These are phyloP conservation scores for Candida ulmi DNA, from an alignment of 805 yeast genomes.

Conservation along the genomic window DNA sequence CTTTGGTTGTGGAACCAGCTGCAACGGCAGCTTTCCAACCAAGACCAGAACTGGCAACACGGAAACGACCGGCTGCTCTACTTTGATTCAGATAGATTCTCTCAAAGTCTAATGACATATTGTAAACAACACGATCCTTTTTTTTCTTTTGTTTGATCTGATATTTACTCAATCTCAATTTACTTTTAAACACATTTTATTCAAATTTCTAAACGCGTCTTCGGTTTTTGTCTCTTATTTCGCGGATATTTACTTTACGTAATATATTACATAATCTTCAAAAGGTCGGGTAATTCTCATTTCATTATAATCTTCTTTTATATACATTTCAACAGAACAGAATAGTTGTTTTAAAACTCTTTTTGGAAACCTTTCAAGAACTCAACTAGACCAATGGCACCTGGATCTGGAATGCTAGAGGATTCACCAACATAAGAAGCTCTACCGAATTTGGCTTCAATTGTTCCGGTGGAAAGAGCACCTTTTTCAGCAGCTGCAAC, in stretches of 20 bases:
- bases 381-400: constrained; percentile 81
- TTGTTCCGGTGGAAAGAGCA: constrained; percentile 65
- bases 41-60: constrained; percentile 93
- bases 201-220: background rate
- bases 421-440: constrained; percentile 88
- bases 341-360: no score
- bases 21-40: constrained; percentile 85
- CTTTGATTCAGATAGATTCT: constrained; percentile 87
- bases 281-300: background rate
- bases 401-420: constrained; percentile 78
- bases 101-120: constrained; percentile 82
- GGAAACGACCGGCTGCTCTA: constrained; percentile 76
- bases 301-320: background rate
- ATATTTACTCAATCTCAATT: no score
- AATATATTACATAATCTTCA: background rate
- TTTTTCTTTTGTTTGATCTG: no score
- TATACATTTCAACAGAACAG: no score
- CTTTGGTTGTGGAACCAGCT: constrained; percentile 40
- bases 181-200: background rate
- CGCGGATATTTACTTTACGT: background rate
- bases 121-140: no score
- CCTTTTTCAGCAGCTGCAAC: constrained; percentile 67
- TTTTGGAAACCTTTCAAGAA: constrained; percentile 34
- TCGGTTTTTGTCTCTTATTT: no score
- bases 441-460: constrained; percentile 87